Evolutionary conservation across 2,329 filamentous ascomycete species (phyloP).

Genomic region (Diplodia seriata): DNA sequence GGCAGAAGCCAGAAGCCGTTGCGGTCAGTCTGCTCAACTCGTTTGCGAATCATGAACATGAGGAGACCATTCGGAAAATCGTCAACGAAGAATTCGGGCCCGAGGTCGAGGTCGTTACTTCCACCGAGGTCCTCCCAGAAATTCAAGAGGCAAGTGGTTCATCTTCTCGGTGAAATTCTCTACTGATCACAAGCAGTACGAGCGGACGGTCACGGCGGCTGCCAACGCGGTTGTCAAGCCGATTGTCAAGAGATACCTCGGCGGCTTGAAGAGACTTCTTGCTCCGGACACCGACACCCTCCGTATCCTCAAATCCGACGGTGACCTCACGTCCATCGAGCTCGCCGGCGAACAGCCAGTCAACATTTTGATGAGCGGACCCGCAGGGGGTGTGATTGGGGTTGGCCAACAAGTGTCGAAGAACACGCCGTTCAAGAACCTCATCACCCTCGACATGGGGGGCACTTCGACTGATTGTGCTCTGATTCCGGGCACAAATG

Average conservation of each 20-base stretch:
- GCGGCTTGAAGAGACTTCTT: conserved; percentile 50
- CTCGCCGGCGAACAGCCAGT: conserved; percentile 56
- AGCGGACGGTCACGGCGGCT: conserved; percentile 57
- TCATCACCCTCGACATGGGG: conserved; percentile 61
- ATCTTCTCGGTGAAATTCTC: accelerated
- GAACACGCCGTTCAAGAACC: conserved; percentile 56
- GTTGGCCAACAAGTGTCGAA: conserved; percentile 56
- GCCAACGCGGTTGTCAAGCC: conserved; percentile 59
- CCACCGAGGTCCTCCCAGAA: conserved; percentile 55
- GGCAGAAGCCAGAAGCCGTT: conserved; percentile 54
- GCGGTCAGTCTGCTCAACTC: conserved; percentile 58
- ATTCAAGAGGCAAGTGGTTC: conserved; percentile 48
- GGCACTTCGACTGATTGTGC: conserved; percentile 59
- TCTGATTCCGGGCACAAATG: conserved; percentile 53
- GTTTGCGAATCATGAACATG: conserved; percentile 54
- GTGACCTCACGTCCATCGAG: conserved; percentile 55
- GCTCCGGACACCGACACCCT: conserved; percentile 52
- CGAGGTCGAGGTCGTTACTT: conserved; percentile 54
- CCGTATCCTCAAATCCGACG: conserved; percentile 59
- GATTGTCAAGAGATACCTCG: conserved; percentile 55
- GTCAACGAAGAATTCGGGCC: conserved; percentile 54
- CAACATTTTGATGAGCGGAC: conserved; percentile 59
- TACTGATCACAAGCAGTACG: conserved; percentile 42
- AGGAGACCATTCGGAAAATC: conserved; percentile 49
- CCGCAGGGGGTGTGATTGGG: conserved; percentile 59